Evolutionary conservation across 1,139 yeast species (phyloP).

Genomic region (Yamadazyma oceani): DNA sequence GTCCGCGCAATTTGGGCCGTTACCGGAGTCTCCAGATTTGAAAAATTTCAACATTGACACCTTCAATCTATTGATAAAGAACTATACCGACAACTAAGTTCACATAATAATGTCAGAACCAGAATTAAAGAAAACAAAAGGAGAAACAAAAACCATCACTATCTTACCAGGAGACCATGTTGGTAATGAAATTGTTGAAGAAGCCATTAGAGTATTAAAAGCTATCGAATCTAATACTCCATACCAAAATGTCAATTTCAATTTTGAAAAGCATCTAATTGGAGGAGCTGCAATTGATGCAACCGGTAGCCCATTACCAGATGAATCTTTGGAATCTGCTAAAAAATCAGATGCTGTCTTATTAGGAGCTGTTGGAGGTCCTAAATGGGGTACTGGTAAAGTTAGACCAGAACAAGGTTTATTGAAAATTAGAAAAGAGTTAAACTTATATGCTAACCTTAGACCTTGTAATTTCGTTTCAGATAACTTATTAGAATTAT

Average conservation of each 20-base stretch:
- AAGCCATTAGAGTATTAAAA: constrained; percentile 86
- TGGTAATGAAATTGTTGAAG: constrained; percentile 85
- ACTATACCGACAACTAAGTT: too few species aligned
- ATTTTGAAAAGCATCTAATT: constrained; percentile 78
- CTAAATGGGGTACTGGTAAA: constrained; percentile 94
- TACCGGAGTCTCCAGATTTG: constrained; percentile 8
- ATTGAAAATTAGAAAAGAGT: constrained; percentile 88
- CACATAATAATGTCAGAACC: constrained; percentile 18
- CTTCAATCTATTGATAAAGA: background rate
- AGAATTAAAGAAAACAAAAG: constrained; percentile 12
- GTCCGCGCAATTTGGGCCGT: constrained; percentile 2
- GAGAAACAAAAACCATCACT: constrained; percentile 65
- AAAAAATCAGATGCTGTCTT: constrained; percentile 89
- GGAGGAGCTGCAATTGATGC: constrained; percentile 99
- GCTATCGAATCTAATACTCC: constrained; percentile 72
- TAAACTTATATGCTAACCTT: constrained; percentile 89
- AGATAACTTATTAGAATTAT: constrained; percentile 76
- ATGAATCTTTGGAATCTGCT: constrained; percentile 80
- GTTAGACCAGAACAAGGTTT: constrained; percentile 98
- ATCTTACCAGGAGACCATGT: constrained; percentile 96
- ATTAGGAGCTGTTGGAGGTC: constrained; percentile 98
- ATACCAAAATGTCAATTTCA: constrained; percentile 55
- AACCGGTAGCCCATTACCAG: constrained; percentile 91
- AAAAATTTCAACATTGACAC: background rate
- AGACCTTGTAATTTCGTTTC: constrained; percentile 96